A percentile compares a stretch with the other conserved stretches of the same genome.
Evolutionary conservation across 2,329 filamentous ascomycete species (phyloP).

Genomic region (Penicillium corylophilum): DNA sequence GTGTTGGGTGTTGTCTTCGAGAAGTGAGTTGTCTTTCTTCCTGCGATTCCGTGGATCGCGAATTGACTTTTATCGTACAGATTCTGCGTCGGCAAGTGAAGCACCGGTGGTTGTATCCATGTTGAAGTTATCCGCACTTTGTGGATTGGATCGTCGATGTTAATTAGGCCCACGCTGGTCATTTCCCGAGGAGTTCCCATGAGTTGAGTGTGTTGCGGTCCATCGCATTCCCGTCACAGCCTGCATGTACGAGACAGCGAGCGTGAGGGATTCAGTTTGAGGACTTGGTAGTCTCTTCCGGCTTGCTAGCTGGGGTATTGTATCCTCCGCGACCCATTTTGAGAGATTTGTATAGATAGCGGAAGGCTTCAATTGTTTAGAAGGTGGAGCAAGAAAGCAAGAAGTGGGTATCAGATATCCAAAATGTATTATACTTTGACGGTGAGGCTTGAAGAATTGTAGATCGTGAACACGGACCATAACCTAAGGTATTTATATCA

Average conservation of each 20-base stretch:
- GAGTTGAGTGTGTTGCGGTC: not conserved
- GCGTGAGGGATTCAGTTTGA: not conserved
- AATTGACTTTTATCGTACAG: conserved; percentile 35
- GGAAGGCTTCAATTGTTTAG: not conserved
- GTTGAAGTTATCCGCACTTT: not conserved
- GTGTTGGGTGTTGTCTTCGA: conserved; percentile 96
- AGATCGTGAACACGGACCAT: not conserved
- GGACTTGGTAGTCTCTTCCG: not conserved
- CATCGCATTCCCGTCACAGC: not conserved
- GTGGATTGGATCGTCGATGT: not conserved
- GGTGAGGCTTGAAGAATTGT: not conserved
- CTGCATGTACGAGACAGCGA: not conserved
- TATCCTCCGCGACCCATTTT: conserved; percentile 40
- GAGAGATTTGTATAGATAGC: conserved; percentile 4
- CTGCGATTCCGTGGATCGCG: conserved; percentile 3
- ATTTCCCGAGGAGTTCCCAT: not conserved
- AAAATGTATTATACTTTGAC: not conserved
- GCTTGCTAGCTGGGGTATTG: conserved; percentile 6
- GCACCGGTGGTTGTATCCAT: not conserved
- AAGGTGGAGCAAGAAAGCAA: not conserved
- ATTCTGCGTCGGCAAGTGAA: conserved; percentile 58
- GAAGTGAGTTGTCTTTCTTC: conserved; percentile 63
- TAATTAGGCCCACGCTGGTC: not conserved
- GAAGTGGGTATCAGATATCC: not conserved
- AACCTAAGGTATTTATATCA: not conserved